Conservation (phyloP, 352 stramenopile species). For the Pythium coloratum region DNA sequence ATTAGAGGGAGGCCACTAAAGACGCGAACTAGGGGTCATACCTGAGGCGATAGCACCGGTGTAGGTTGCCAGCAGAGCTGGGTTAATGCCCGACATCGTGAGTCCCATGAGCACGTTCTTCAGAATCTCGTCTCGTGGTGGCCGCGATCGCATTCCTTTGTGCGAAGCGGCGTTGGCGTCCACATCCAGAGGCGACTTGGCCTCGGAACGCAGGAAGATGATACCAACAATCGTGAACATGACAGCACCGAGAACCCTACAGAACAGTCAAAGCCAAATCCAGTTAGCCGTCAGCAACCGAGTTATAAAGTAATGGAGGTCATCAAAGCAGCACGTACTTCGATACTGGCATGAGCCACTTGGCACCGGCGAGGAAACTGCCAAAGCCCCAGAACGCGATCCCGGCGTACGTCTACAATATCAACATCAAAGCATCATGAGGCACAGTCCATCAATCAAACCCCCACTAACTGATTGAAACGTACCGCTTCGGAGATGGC, state of each 20-base stretch:
- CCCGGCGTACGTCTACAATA: constrained; percentile 69
- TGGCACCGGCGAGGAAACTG: constrained; percentile 81
- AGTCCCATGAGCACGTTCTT: constrained; percentile 86
- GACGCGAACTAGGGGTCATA: constrained; percentile 22
- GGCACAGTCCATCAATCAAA: background rate
- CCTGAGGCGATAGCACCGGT: constrained; percentile 86
- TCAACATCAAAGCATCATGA: background rate
- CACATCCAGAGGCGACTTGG: constrained; percentile 70
- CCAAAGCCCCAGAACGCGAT: constrained; percentile 91
- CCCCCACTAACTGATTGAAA: background rate
- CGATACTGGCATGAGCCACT: constrained; percentile 80
- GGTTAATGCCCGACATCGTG: constrained; percentile 89
- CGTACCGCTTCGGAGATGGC: constrained; percentile 81
- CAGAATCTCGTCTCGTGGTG: constrained; percentile 58
- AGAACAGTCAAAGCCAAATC: background rate
- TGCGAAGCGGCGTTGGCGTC: constrained; percentile 48
- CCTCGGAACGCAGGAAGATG: constrained; percentile 79
- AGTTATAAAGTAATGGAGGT: background rate
- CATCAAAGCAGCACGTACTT: constrained; percentile 52
- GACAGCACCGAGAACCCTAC: constrained; percentile 71
- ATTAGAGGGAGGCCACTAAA: background rate
- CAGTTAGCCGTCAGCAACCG: too few relatives aligned
- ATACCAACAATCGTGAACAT: constrained; percentile 85
- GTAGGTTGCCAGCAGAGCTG: constrained; percentile 81
- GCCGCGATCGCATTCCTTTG: constrained; percentile 47